Base-by-base conservation (phyloP, 2,329 filamentous ascomycete species). In the Ceratocystis harringtonii region DNA sequence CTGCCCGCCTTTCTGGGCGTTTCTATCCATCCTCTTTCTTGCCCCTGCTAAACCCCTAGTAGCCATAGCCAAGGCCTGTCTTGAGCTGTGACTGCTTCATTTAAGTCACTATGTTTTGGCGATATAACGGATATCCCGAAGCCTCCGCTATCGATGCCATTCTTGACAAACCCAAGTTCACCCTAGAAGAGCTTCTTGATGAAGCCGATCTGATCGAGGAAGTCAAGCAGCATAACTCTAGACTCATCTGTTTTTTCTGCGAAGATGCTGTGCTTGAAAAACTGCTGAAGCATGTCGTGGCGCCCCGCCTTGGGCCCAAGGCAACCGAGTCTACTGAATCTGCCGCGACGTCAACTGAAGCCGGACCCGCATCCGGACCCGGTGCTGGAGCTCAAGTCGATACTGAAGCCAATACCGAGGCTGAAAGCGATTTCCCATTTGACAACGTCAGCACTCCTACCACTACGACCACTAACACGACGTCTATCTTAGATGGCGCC, bases 61-160 rank as follows among this genome's bases (percentile, higher is more conserved):
- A 50, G 57, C 62, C 15, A 32, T 15, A 58, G 52, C 32, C 28
- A 58, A 58, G 52, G 62, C 68, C 71, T 69, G 69, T 71, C 71
- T 72, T 71, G 74, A 70, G 73, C 71, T 70, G 72, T 72, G 71
- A 71, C 70, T 68, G 41, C 28, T 25, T 44, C 48, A 43, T 28
- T 19, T 28, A n/a, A 52, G 36, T 25, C 86, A 92, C 77, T 80
- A 99, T 99, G 94, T 99, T 99, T 78, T 99, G 94, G 94, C 88
- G 92, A 78, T 99, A 97, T 82, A 92, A 94, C 82, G 91, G 91
- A 74, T 97, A 97, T 82, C 90, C 92, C 81, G 95, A 90, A 82
- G 88, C 96, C 78, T 96, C 92, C 72, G 88, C 92, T 74, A 90
- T 99, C 77, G 94, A 97, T 77, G 91, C 87, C 71, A 89, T 99